Evolutionary conservation across 1,139 yeast genomes (phyloP), one percentile per base, ranked within the genome.

Genomic region (Hemisphaericaspora xylanilytica): DNA sequence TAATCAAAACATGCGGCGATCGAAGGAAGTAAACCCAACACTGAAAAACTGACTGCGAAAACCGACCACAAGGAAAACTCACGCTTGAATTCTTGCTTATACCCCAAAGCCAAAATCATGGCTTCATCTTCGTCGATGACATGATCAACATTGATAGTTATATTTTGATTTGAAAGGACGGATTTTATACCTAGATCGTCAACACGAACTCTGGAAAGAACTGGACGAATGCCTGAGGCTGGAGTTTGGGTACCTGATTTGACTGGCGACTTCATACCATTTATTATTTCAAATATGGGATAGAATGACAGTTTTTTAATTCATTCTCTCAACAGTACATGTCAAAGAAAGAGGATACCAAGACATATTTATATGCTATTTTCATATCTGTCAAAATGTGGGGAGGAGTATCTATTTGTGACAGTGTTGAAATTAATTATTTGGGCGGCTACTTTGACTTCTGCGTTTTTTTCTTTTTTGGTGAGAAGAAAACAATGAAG

Each of bases 51-150:
- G 20, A 82, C 86, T 30, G 82, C 78, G 45, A 83, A 75, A 1
- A 83, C 74, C 4, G 85, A 71, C 66, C 79, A 73, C 18, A 80
- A 55, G 4, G 79, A 71, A 46, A 81, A 80, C 49, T 84, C 87
- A 56, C 92, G 76, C 52, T 78, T 78, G 57, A 84, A 79, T 53
- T 84, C 90, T 49, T 79, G 86, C 53, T 80, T 80, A 56, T 84
- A 84, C 32, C 92, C 92, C 51, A 83, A 67, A 13, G 84, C 82
- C 50, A 78, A 56, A 36, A 78, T 75, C 58, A 71, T 62, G 12
- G 80, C 81, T 53, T 78, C 83, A 53, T 78, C 84, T 7, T 50
- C 39, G 43, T 66, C 73, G 10, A 77, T 61, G 12, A 53, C 72
- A 50, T 77, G 82, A 47, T 69, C 75, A 11, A 70, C 66, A 45